phyloP scores from a whole-genome alignment of 2,329 filamentous ascomycete species.

The Neofusicoccum umdonicola region DNA sequence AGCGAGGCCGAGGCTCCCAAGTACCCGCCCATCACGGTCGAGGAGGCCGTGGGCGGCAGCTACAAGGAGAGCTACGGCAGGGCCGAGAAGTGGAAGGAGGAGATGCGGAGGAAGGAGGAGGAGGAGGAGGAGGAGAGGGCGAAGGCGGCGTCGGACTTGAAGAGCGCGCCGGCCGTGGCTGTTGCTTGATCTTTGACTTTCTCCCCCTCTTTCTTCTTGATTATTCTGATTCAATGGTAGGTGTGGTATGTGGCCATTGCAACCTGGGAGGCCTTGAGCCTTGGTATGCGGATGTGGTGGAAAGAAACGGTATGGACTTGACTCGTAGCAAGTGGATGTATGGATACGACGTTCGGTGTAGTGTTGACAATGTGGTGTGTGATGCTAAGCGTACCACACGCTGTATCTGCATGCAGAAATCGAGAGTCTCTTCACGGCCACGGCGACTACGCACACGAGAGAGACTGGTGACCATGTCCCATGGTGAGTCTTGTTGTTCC shows the following conservation, averaged over 20 bases:
- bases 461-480: background rate
- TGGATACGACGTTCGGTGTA: background rate
- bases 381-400: background rate
- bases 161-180: constrained; percentile 1
- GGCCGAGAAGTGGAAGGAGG: constrained; percentile 40
- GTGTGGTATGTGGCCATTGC: background rate
- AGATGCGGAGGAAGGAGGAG: constrained; percentile 7
- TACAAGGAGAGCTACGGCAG: constrained; percentile 45
- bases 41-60: constrained; percentile 40
- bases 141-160: background rate
- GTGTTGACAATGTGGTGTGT: background rate
- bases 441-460: background rate
- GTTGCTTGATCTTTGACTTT: constrained; percentile 6
- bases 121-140: constrained; percentile 4
- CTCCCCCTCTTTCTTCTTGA: background rate
- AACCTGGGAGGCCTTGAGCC: background rate
- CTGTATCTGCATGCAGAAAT: background rate
- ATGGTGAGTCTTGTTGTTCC: background rate
- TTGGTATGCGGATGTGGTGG: background rate
- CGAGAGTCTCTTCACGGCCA: background rate
- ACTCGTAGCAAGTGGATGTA: background rate
- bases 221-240: background rate
- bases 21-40: constrained; percentile 44
- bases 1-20: constrained; percentile 37
- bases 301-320: background rate